Evolutionary conservation across 2,329 filamentous ascomycete species (phyloP).

Genomic region (Epicoccum nigrum): DNA sequence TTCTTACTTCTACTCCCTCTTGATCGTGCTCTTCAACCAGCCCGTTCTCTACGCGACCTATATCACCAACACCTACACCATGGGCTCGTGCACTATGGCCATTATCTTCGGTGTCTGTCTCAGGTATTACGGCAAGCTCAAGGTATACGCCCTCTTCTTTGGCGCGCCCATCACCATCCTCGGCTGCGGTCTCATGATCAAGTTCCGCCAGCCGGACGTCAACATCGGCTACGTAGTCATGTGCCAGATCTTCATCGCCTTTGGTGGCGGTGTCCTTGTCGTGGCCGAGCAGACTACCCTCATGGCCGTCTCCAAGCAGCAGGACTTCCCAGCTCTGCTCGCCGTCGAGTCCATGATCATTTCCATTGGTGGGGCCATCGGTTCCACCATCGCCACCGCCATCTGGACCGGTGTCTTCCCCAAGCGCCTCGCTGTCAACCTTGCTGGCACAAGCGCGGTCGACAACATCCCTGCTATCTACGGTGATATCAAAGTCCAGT

Average conservation of each 20-base stretch:
- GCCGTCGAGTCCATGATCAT: conserved; percentile 64
- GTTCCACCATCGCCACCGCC: conserved; percentile 63
- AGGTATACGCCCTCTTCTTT: conserved; percentile 36
- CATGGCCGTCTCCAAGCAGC: conserved; percentile 43
- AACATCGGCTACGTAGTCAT: conserved; percentile 45
- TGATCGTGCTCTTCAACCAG: conserved; percentile 49
- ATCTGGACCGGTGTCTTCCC: conserved; percentile 69
- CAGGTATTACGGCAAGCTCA: conserved; percentile 39
- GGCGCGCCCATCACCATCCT: conserved; percentile 43
- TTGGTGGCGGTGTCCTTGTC: conserved; percentile 43
- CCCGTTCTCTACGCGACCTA: conserved; percentile 44
- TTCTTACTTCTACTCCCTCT: conserved; percentile 51
- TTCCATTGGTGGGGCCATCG: conserved; percentile 58
- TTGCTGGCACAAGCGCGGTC: conserved; percentile 54
- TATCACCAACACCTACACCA: conserved; percentile 50
- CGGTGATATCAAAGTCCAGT: conserved; percentile 59
- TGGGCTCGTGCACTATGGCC: conserved; percentile 43
- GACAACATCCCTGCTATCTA: conserved; percentile 55
- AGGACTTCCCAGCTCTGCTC: conserved; percentile 41
- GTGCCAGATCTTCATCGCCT: conserved; percentile 46
- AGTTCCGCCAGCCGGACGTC: conserved; percentile 45
- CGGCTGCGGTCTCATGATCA: conserved; percentile 47
- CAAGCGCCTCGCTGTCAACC: conserved; percentile 50
- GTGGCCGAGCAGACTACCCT: conserved; percentile 43
- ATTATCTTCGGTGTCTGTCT: conserved; percentile 39